Base-by-base conservation (phyloP, 1,284 basidiomycete genomes). In the Thecaphora thlaspeos region DNA sequence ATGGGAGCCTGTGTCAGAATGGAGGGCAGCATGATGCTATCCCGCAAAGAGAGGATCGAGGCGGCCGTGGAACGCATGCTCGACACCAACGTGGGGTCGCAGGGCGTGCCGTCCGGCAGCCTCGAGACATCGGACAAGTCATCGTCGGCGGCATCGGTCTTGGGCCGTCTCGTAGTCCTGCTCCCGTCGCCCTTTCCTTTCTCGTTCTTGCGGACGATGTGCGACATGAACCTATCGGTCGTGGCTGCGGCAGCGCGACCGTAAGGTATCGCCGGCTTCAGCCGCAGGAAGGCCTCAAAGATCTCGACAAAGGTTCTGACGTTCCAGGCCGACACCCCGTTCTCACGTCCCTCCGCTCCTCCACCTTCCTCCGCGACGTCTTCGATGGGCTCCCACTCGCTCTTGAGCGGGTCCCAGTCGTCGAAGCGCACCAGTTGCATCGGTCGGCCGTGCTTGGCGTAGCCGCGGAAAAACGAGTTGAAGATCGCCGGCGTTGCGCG, bases 391-490 rank as follows among this genome's bases (percentile, higher is more conserved):
- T 51, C 39, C 63, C 63, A 66, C 34, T 45, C 42, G 50, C 39
- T 56, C 21, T 18, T 19, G 11, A 42, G 40, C 1, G 63, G 52
- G 28, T 49, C 12, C 26, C 46, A 42, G 14, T 36, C 24, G 38
- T 61, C 50, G 23, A 48, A 51, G 2, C 10, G 3, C 11, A 48
- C 34, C 5, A 41, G 46, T 11, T 4, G 19, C 21, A 48, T 55
- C 7, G 55, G 52, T n/a, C 32, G 23, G 0, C 59, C 58, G 24
- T 55, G 40, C 3, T 47, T 43, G n/a, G 55, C 43, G 26, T 55
- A 66, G 22, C 55, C 59, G 17, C 49, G 47, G 38, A 66, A 66
- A 43, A 66, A 56, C 45, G 55, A 59, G 45, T 46, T 43, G 28
- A 55, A 66, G 39, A 66, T 56, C 28, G 43, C 47, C 23, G 60